phyloP scores from a whole-genome alignment of 139 green algal genomes.

The Desmodesmus armatus region DNA sequence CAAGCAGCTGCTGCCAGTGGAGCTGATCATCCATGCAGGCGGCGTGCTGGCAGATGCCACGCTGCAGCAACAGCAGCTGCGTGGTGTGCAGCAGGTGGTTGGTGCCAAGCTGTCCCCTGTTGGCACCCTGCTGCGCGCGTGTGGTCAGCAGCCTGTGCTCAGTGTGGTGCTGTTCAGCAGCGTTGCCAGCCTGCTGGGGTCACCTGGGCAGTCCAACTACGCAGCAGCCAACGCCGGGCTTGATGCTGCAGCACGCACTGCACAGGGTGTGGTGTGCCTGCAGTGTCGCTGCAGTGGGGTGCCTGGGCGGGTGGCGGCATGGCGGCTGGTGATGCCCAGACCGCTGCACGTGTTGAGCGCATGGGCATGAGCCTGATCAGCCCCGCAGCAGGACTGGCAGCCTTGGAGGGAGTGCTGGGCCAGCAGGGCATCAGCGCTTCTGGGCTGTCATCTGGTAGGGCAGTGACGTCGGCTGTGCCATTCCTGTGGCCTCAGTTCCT shows the following conservation, averaged over 20 bases:
- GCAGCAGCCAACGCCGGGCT: slow-evolving; percentile 78
- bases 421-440: not conserved
- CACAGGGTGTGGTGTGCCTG: slow-evolving; percentile 51
- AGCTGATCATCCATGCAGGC: slow-evolving; percentile 68
- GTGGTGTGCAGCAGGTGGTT: slow-evolving; percentile 52
- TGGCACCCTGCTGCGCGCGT: not conserved
- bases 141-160: slow-evolving; percentile 44
- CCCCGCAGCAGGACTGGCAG: slow-evolving; percentile 58
- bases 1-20: slow-evolving; percentile 5
- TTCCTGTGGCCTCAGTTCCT: slow-evolving; percentile 60
- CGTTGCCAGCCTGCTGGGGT: slow-evolving; percentile 73
- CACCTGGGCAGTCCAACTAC: slow-evolving; percentile 86
- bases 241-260: slow-evolving; percentile 53
- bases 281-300: slow-evolving; percentile 82
- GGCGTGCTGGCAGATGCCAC: slow-evolving; percentile 74
- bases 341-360: slow-evolving; percentile 59
- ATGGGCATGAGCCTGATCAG: slow-evolving; percentile 71
- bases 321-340: slow-evolving; percentile 56
- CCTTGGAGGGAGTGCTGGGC: slow-evolving; percentile 38
- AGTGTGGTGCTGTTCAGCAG: slow-evolving; percentile 73
- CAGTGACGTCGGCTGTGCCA: slow-evolving; percentile 55
- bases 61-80: slow-evolving; percentile 59
- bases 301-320: slow-evolving; percentile 79
- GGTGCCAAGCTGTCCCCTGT: slow-evolving; percentile 66
- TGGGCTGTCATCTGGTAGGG: not conserved